phyloP scores from a whole-genome alignment of 2,329 filamentous ascomycete genomes.

The Fusarium nurragi region DNA sequence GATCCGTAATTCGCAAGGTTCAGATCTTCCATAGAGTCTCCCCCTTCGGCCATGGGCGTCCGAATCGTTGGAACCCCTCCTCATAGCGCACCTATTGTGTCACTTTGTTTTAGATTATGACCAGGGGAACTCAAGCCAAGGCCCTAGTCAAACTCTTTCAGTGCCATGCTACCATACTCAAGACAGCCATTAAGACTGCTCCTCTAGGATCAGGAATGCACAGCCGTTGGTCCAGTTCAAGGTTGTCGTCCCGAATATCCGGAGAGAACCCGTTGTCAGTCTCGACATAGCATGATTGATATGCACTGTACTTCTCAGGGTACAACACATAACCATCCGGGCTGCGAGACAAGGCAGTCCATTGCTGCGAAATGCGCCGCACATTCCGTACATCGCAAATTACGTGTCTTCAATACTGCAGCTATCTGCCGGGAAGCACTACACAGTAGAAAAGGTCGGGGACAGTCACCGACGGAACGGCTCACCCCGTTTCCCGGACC shows the following conservation, averaged over 20 bases:
- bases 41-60: constrained; percentile 2
- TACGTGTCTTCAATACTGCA: constrained; percentile 20
- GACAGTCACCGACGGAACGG: constrained; percentile 24
- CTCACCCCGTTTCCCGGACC: constrained; percentile 24
- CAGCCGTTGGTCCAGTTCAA: constrained; percentile 4
- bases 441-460: constrained; percentile 1
- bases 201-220: not conserved
- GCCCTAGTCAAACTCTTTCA: constrained; percentile 5
- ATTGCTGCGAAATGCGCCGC: not conserved
- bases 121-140: constrained; percentile 7
- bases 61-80: not conserved
- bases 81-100: constrained; percentile 13
- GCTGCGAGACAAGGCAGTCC: not conserved
- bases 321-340: constrained; percentile 1
- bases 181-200: not conserved
- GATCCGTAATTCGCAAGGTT: too few relatives aligned
- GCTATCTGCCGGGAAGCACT: not conserved
- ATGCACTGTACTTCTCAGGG: not conserved
- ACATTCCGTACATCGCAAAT: constrained; percentile 11
- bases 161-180: constrained; percentile 7
- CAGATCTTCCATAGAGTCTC: constrained; percentile 1
- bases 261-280: not conserved
- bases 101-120: constrained; percentile 23
- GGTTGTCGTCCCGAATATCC: constrained; percentile 9
- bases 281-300: constrained; percentile 25